Evolutionary conservation across 768 basidiomycete genomes (phyloP).

Genomic region (Paxillus rubicundulus): DNA sequence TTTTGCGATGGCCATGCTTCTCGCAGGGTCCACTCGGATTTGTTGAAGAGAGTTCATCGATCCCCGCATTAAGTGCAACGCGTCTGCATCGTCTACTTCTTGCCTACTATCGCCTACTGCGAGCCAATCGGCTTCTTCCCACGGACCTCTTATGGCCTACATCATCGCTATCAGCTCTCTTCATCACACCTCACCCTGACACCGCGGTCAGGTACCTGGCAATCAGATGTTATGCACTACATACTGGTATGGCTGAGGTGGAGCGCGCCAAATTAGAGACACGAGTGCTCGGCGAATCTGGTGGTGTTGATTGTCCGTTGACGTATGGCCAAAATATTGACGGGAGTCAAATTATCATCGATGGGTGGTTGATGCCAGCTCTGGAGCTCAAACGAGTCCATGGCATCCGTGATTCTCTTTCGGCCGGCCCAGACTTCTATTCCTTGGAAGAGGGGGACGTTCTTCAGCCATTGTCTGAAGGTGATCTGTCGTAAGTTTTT

Average conservation of each 20-base stretch:
- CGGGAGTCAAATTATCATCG: constrained; percentile 45
- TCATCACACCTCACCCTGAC: constrained; percentile 57
- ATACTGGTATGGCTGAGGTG: constrained; percentile 74
- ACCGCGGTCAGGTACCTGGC: constrained; percentile 64
- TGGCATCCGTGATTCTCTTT: constrained; percentile 46
- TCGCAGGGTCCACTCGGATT: constrained; percentile 55
- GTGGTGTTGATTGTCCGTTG: constrained; percentile 61
- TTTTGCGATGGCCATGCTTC: constrained; percentile 44
- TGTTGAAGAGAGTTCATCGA: constrained; percentile 31
- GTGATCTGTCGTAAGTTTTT: constrained; percentile 54
- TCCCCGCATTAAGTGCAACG: constrained; percentile 34
- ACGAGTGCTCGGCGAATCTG: constrained; percentile 56
- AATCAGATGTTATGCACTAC: constrained; percentile 73
- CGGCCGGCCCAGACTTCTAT: constrained; percentile 49
- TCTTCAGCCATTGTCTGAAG: constrained; percentile 36
- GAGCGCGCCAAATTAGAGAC: constrained; percentile 68
- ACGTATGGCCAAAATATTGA: constrained; percentile 50
- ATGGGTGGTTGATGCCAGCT: constrained; percentile 82
- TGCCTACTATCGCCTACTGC: constrained; percentile 78
- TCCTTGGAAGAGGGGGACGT: constrained; percentile 34
- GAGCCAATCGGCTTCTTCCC: constrained; percentile 70
- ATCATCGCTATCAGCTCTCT: constrained; percentile 40
- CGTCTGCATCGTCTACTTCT: constrained; percentile 71
- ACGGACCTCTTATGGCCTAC: constrained; percentile 57
- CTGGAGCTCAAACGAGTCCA: constrained; percentile 63